Evolutionary conservation across 371 early-diverging fungal genomes (phyloP), one percentile per base, ranked within the genome.

Genomic region (Apophysomyces ossiformis): DNA sequence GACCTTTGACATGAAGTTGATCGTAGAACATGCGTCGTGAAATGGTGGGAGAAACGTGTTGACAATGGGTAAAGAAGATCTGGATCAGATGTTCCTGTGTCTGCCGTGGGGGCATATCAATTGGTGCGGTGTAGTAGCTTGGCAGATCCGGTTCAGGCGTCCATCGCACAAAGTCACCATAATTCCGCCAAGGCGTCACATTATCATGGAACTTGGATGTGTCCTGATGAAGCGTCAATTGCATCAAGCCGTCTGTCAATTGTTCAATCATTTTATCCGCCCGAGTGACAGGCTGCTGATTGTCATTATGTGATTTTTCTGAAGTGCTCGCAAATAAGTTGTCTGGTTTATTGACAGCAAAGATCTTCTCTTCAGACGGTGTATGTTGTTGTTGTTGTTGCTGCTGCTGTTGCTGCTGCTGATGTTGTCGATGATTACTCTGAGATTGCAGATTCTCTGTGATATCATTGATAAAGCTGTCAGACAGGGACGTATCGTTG

Each of bases 211-310:
- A 21, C 39, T 70, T 68, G 12, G 72, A 59, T 37, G 65, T 46
- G 39, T 78, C 71, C 32, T 66, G 66, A 41, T 76, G 74, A 32
- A 79, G 63, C 4, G 75, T 75, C 58, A 82, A 43, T 57, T 65
- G 73, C 46, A 78, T 76, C 11, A 82, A 21, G 1, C 77, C 76
- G 21, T 79, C 72, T 16, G 78, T 70, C 21, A 82, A 50, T 39
- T 79, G 80, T 37, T 82, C 78, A 46, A 79, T 76, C 78, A 79
- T 78, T 15, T 73, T 78, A 39, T 77, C 79, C 0, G 82, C 65
- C 36, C 76, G 60, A 7, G 73, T 76, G 46, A 11, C 9, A 41
- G 36, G 56, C 38, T 26, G 32, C 15, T 45, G 26, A 66, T 37
- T 38, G 21, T 12, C 18, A n/a, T 44, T 43, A 35, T 21, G 57